Conservation (phyloP, 2,329 filamentous ascomycete genomes). For the Karstenula rhodostoma region DNA sequence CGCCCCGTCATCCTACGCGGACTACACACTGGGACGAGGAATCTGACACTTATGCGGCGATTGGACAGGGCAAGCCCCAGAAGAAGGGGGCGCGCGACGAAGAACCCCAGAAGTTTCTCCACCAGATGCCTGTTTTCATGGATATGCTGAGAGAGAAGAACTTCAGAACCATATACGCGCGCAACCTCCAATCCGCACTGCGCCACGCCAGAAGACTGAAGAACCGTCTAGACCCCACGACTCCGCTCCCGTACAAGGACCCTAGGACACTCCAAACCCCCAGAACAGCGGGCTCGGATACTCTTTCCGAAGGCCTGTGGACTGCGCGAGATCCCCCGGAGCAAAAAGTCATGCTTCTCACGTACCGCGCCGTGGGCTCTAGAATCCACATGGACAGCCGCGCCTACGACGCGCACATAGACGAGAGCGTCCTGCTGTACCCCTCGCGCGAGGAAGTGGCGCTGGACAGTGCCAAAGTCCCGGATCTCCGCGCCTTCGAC, state of each 20-base stretch:
- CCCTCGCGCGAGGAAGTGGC: neutral
- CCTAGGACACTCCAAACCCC: neutral
- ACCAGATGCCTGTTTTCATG: constrained; percentile 4
- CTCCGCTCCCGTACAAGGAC: neutral
- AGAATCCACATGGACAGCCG: neutral
- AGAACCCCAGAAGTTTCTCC: neutral
- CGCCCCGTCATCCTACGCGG: too few species aligned
- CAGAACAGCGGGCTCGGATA: neutral
- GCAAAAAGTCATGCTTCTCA: neutral
- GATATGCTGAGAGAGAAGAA: neutral
- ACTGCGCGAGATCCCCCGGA: neutral
- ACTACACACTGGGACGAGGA: neutral
- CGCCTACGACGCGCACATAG: neutral
- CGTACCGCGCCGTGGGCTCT: neutral
- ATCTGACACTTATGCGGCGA: neutral
- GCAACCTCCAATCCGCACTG: neutral
- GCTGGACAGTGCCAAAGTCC: neutral
- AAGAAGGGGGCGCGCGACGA: neutral
- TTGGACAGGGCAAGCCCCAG: too few species aligned
- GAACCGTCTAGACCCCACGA: neutral
- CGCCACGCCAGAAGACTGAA: neutral
- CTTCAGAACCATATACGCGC: constrained; percentile 1
- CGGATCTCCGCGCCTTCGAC: neutral
- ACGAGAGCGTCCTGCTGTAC: neutral
- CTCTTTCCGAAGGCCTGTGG: neutral